A percentile compares a stretch with the other conserved stretches of the same genome.
phyloP scores from a whole-genome alignment of 139 green algal genomes.

The Limnomonas spitsbergensis region DNA sequence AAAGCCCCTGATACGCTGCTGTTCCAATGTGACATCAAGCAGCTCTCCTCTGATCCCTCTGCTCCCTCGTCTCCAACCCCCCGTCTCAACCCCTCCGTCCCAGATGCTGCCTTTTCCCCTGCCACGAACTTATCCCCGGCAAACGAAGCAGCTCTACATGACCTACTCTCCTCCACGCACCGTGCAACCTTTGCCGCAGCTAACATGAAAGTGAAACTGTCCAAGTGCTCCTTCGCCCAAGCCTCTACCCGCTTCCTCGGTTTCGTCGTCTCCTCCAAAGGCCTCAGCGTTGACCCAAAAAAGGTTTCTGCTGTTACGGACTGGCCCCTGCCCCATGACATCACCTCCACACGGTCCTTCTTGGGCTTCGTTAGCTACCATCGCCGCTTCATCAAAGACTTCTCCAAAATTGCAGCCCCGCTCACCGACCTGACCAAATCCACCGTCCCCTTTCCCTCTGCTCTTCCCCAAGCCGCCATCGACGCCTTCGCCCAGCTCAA shows the following conservation, averaged over 20 bases:
- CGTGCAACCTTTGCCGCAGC: background rate
- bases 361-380: conserved; percentile 8
- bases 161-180: background rate
- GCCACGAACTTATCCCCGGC: background rate
- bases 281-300: conserved; percentile 6
- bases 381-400: conserved; percentile 1
- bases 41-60: background rate
- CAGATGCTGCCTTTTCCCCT: background rate
- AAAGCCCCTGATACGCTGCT: background rate
- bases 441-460: background rate
- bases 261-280: background rate
- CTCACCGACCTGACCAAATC: conserved; percentile 5
- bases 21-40: background rate
- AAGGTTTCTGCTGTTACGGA: conserved; percentile 9
- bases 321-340: conserved; percentile 13
- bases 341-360: conserved; percentile 10
- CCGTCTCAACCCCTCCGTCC: background rate
- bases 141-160: background rate
- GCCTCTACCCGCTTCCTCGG: conserved; percentile 6
- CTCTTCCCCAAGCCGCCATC: background rate
- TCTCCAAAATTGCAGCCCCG: background rate
- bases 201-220: conserved; percentile 29
- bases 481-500: conserved; percentile 2
- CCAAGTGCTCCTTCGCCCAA: conserved; percentile 42
- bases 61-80: background rate